Evolutionary conservation across 2,329 filamentous ascomycete species (phyloP).

Genomic region (Cordyceps tenuipes): DNA sequence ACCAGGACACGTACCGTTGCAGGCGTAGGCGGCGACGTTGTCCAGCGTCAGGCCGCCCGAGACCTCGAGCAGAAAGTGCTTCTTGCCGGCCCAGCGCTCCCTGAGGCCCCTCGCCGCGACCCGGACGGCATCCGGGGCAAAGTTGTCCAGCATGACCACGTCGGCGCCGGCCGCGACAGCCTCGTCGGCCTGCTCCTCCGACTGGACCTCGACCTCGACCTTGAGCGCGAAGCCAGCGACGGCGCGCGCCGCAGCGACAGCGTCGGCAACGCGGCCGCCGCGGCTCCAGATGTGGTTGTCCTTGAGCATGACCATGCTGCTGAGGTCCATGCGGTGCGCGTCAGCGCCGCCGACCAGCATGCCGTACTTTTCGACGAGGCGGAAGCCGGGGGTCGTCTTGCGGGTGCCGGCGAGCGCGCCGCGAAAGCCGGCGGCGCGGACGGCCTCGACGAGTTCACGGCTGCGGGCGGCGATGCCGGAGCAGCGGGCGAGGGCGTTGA

Average conservation of each 20-base stretch:
- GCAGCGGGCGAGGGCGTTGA: slow-evolving; percentile 85
- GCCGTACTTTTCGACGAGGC: slow-evolving; percentile 94
- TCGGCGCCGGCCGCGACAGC: slow-evolving; percentile 87
- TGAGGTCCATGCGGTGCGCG: slow-evolving; percentile 82
- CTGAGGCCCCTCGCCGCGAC: slow-evolving; percentile 68
- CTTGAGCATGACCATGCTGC: slow-evolving; percentile 96
- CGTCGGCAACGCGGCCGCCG: slow-evolving; percentile 74
- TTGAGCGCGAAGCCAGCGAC: slow-evolving; percentile 87
- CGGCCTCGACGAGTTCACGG: slow-evolving; percentile 42
- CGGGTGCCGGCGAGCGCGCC: slow-evolving; percentile 88
- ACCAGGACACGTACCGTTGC: slow-evolving; percentile 46
- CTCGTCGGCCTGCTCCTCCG: slow-evolving; percentile 79
- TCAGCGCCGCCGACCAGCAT: slow-evolving; percentile 93
- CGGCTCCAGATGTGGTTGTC: slow-evolving; percentile 97
- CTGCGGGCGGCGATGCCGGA: slow-evolving; percentile 78
- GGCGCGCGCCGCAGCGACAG: slow-evolving; percentile 73
- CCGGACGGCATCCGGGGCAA: slow-evolving; percentile 69
- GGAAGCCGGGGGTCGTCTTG: slow-evolving; percentile 94
- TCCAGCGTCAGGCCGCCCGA: slow-evolving; percentile 80
- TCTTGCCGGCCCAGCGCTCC: slow-evolving; percentile 67
- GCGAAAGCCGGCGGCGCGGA: slow-evolving; percentile 61
- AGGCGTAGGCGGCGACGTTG: slow-evolving; percentile 78
- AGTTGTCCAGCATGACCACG: slow-evolving; percentile 97
- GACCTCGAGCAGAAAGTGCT: slow-evolving; percentile 77
- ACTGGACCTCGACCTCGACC: slow-evolving; percentile 92